Evolutionary conservation across 805 yeast genomes (phyloP).

Genomic region (Saccharomyces eubayanus): DNA sequence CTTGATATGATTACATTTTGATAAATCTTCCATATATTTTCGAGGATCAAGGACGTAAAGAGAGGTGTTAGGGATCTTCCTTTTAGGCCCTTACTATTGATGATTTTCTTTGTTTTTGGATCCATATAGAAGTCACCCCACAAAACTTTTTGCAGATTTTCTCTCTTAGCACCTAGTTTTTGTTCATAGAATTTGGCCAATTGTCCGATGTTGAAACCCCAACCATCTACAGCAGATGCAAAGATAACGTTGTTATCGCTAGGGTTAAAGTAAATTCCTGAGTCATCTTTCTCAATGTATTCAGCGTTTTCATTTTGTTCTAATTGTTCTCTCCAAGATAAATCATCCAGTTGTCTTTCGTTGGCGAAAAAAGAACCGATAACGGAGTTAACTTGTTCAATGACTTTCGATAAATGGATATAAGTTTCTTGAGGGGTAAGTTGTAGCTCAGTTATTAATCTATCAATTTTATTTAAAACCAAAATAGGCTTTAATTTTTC

Average conservation of each 20-base stretch:
- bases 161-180: slow-evolving; percentile 76
- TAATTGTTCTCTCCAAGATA: slow-evolving; percentile 60
- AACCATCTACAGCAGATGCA: slow-evolving; percentile 89
- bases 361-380: slow-evolving; percentile 90
- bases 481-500: slow-evolving; percentile 82
- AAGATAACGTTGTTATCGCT: slow-evolving; percentile 82
- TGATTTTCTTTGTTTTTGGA: slow-evolving; percentile 78
- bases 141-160: slow-evolving; percentile 69
- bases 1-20: slow-evolving; percentile 57
- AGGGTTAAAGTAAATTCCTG: slow-evolving; percentile 80
- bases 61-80: slow-evolving; percentile 63
- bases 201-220: slow-evolving; percentile 92
- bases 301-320: slow-evolving; percentile 41
- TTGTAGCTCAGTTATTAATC: slow-evolving; percentile 73
- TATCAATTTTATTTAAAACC: slow-evolving; percentile 85
- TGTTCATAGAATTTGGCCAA: slow-evolving; percentile 80
- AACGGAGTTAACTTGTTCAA: slow-evolving; percentile 92
- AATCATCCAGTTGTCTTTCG: slow-evolving; percentile 83
- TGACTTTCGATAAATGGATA: slow-evolving; percentile 61
- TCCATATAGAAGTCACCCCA: slow-evolving; percentile 95
- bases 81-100: slow-evolving; percentile 56
- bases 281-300: slow-evolving; percentile 68
- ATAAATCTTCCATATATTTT: slow-evolving; percentile 88
- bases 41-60: slow-evolving; percentile 80
- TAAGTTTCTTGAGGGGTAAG: slow-evolving; percentile 81